phyloP scores from a whole-genome alignment of 2,329 filamentous ascomycete genomes.

The Fusarium sp. region DNA sequence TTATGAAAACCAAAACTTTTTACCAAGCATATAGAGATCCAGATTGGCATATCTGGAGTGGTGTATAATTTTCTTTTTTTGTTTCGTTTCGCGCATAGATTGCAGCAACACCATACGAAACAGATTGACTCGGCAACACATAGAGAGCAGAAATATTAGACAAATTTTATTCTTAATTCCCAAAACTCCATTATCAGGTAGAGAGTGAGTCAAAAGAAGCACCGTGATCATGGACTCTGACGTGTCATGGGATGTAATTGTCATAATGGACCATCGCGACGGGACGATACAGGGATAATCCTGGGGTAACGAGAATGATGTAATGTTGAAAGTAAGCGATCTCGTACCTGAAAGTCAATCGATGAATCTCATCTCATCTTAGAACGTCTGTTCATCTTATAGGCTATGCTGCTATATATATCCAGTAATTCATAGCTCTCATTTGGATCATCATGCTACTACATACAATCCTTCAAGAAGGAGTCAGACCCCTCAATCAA shows the following conservation, averaged over 20 bases:
- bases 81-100: conserved; percentile 1
- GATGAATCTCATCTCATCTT: not conserved
- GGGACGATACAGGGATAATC: conserved; percentile 23
- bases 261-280: conserved; percentile 14
- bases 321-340: not conserved
- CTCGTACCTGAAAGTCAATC: not conserved
- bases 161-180: not conserved
- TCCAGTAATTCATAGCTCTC: not conserved
- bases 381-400: not conserved
- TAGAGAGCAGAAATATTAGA: not conserved
- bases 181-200: not conserved
- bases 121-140: not conserved
- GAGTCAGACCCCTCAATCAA: conserved; percentile 22
- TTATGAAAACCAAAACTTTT: conserved; percentile 25
- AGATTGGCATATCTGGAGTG: conserved; percentile 28
- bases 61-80: conserved; percentile 14
- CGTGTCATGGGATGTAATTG: not conserved
- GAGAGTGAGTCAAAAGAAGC: not conserved
- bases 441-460: not conserved
- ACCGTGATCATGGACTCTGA: not conserved
- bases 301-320: conserved; percentile 21
- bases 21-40: conserved; percentile 20
- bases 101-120: not conserved
- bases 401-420: no score
- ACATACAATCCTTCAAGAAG: not conserved